Evolutionary conservation across 352 stramenopile species (phyloP).

Genomic region (Phytophthora megakarya): DNA sequence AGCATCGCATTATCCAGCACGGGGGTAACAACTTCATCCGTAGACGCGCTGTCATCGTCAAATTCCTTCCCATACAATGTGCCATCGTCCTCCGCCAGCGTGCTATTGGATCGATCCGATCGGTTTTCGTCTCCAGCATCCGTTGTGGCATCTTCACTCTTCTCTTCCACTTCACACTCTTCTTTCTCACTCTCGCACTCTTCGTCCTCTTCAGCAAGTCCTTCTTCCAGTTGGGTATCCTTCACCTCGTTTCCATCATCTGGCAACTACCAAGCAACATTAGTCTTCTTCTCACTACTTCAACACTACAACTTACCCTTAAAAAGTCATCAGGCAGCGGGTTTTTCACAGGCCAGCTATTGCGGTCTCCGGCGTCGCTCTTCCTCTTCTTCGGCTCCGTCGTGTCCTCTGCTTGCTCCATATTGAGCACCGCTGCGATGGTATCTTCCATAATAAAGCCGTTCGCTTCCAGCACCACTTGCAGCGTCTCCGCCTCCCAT

Average conservation of each 20-base stretch:
- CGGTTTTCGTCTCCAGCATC: constrained; percentile 43
- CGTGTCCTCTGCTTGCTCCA: constrained; percentile 62
- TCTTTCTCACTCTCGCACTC: constrained; percentile 57
- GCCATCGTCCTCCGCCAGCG: constrained; percentile 76
- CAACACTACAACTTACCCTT: constrained; percentile 39
- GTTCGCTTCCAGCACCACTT: constrained; percentile 77
- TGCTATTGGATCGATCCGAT: constrained; percentile 68
- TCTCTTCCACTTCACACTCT: constrained; percentile 56
- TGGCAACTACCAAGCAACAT: constrained; percentile 46
- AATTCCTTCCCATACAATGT: constrained; percentile 88
- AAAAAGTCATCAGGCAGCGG: constrained; percentile 82
- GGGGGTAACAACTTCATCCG: constrained; percentile 57
- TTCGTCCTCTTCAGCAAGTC: constrained; percentile 42
- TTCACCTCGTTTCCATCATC: constrained; percentile 41
- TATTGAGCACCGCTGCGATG: constrained; percentile 76
- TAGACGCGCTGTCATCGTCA: constrained; percentile 50
- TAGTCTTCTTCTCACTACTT: background rate
- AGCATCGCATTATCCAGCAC: constrained; percentile 61
- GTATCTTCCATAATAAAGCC: constrained; percentile 82
- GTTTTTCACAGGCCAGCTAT: constrained; percentile 64
- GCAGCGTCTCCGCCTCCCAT: constrained; percentile 70
- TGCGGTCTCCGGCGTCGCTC: constrained; percentile 7
- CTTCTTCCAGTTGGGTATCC: constrained; percentile 28
- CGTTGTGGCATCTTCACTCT: constrained; percentile 21
- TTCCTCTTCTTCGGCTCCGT: constrained; percentile 1